Percentiles rank a stretch among this genome's conserved stretches.
phyloP scores from a whole-genome alignment of 2,329 filamentous ascomycete species.

The Trichoderma sp. region DNA sequence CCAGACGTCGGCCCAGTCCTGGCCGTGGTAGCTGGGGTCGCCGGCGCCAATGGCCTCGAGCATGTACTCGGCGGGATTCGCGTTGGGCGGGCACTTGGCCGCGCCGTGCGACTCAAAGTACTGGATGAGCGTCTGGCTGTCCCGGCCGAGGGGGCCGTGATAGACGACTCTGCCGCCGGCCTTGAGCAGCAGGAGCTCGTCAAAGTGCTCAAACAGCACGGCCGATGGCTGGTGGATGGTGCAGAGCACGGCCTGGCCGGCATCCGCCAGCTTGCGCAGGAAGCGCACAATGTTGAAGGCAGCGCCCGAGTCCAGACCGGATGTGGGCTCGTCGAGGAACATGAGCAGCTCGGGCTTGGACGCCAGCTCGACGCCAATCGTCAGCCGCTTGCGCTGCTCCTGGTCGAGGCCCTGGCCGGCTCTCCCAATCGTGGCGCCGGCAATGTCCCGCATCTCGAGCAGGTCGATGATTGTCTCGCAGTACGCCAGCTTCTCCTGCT shows the following conservation, averaged over 20 bases:
- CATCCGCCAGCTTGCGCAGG: constrained; percentile 60
- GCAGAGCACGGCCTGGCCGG: constrained; percentile 60
- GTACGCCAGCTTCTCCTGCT: constrained; percentile 66
- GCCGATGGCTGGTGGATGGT: constrained; percentile 63
- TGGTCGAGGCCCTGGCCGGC: constrained; percentile 61
- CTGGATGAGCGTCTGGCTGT: constrained; percentile 49
- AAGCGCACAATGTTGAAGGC: constrained; percentile 65
- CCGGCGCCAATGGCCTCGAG: constrained; percentile 63
- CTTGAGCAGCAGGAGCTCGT: constrained; percentile 56
- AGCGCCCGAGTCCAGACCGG: constrained; percentile 59
- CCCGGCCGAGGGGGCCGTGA: constrained; percentile 55
- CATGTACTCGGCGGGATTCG: constrained; percentile 59
- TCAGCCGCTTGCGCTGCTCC: constrained; percentile 59
- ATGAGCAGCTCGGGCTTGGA: constrained; percentile 61
- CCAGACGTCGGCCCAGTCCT: constrained; percentile 67
- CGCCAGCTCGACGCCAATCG: constrained; percentile 58
- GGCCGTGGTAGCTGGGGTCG: constrained; percentile 59
- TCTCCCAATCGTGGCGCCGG: constrained; percentile 63
- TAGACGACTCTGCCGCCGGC: constrained; percentile 56
- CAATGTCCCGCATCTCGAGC: constrained; percentile 67
- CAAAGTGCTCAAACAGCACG: constrained; percentile 58
- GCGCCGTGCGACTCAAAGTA: constrained; percentile 57
- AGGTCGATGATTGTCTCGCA: constrained; percentile 69
- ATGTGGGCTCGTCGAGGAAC: constrained; percentile 65
- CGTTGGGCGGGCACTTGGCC: constrained; percentile 47